phyloP scores from a whole-genome alignment of 805 yeast genomes.

The Citeromyces nyonsensis region DNA sequence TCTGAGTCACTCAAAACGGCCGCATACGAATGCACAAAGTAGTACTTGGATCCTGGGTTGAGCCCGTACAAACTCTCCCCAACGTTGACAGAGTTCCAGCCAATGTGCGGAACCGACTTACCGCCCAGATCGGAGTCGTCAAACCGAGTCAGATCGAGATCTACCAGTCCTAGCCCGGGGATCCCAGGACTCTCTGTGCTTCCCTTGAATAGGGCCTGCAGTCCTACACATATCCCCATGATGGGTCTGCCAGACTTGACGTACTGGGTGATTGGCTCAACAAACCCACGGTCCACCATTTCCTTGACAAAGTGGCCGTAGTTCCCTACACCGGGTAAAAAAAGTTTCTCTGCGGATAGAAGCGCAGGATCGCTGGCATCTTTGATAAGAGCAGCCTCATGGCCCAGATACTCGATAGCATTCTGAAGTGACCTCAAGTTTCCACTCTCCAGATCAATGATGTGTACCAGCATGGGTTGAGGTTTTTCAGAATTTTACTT shows the following conservation, averaged over 20 bases:
- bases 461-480: conserved; percentile 34
- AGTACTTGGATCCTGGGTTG: conserved; percentile 56
- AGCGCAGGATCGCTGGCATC: conserved; percentile 37
- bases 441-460: conserved; percentile 91
- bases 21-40: conserved; percentile 92
- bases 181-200: conserved; percentile 58
- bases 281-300: conserved; percentile 44
- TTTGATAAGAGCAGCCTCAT: conserved; percentile 44
- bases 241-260: conserved; percentile 68
- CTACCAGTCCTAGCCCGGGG: conserved; percentile 45
- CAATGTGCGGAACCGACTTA: conserved; percentile 92
- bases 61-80: conserved; percentile 37
- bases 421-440: conserved; percentile 80
- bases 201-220: conserved; percentile 67
- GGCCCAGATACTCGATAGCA: conserved; percentile 72
- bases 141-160: conserved; percentile 43
- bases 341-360: conserved; percentile 33
- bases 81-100: conserved; percentile 54
- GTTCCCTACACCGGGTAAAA: conserved; percentile 96
- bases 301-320: conserved; percentile 85
- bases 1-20: conserved; percentile 34
- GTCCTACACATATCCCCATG: conserved; percentile 97
- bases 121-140: conserved; percentile 19
- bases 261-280: conserved; percentile 48
- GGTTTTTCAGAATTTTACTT: conserved; percentile 6